Conservation (phyloP, 805 yeast genomes). For the Kluyveromyces siamensis region DNA sequence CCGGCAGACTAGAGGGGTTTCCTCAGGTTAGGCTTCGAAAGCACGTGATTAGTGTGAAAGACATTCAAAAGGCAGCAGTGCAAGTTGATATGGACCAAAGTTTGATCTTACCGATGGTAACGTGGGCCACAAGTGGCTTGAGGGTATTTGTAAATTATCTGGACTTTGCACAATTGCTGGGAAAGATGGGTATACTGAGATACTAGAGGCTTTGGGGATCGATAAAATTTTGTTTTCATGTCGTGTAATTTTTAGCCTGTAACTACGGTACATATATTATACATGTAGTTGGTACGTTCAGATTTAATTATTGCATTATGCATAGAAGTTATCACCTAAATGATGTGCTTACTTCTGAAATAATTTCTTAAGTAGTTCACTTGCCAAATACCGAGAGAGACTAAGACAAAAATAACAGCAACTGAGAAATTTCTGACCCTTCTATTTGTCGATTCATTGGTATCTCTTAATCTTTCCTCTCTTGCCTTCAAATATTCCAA, state of each 20-base stretch:
- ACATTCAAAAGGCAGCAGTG: constrained; percentile 28
- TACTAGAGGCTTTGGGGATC: constrained; percentile 7
- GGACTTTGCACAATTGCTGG: constrained; percentile 42
- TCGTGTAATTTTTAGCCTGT: not conserved
- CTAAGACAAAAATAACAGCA: constrained; percentile 54
- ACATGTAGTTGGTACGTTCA: not conserved
- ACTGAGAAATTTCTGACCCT: constrained; percentile 86
- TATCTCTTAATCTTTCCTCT: constrained; percentile 90
- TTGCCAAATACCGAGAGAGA: constrained; percentile 88
- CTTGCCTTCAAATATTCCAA: constrained; percentile 76
- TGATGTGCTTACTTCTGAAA: constrained; percentile 78
- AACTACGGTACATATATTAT: not conserved
- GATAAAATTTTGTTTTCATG: not conserved
- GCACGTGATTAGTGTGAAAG: constrained; percentile 29
- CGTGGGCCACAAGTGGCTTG: constrained; percentile 33
- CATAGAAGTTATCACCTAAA: constrained; percentile 25
- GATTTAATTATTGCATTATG: too few relatives aligned
- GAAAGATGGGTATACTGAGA: constrained; percentile 37
- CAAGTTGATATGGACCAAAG: constrained; percentile 28
- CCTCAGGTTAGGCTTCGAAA: constrained; percentile 15
- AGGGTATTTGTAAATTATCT: constrained; percentile 31
- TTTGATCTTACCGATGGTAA: constrained; percentile 37
- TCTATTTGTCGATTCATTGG: constrained; percentile 91
- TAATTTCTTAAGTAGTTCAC: constrained; percentile 83
- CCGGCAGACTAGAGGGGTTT: constrained; percentile 16